These are phyloP conservation scores for Aspergillus biplanus DNA, from an alignment of 495 filamentous ascomycete genomes.

Conservation along the genomic window DNA sequence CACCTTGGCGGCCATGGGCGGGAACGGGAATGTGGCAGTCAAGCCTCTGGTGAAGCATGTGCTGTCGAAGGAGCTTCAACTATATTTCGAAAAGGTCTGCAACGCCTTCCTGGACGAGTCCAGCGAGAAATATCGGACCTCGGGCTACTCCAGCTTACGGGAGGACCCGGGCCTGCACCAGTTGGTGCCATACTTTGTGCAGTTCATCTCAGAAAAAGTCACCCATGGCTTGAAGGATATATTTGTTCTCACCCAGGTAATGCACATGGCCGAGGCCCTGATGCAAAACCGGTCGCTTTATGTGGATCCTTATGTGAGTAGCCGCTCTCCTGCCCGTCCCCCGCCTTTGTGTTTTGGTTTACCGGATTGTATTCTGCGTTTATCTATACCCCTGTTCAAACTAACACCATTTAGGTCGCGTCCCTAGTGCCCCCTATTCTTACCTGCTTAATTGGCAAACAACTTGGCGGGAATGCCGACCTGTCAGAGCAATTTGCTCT, in stretches of 20 bases:
- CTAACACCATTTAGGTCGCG: slow-evolving; percentile 52
- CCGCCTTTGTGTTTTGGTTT: neutral
- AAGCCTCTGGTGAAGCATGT: slow-evolving; percentile 93
- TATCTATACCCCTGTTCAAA: neutral
- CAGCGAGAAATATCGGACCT: slow-evolving; percentile 81
- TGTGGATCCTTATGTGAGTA: slow-evolving; percentile 81
- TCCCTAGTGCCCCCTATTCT: slow-evolving; percentile 85
- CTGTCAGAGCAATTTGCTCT: slow-evolving; percentile 73
- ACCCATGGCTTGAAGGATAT: slow-evolving; percentile 86
- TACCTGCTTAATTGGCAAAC: slow-evolving; percentile 87
- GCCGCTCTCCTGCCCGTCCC: neutral
- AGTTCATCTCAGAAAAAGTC: slow-evolving; percentile 92
- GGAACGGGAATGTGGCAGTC: slow-evolving; percentile 78
- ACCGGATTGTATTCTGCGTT: neutral
- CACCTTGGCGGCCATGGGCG: slow-evolving; percentile 78
- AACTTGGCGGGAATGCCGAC: slow-evolving; percentile 63
- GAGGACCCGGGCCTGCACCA: slow-evolving; percentile 93
- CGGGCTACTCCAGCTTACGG: slow-evolving; percentile 77
- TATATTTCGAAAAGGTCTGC: slow-evolving; percentile 97
- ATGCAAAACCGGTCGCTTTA: slow-evolving; percentile 82
- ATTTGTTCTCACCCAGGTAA: slow-evolving; percentile 85
- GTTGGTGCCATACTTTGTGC: slow-evolving; percentile 91
- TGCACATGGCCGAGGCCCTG: slow-evolving; percentile 82
- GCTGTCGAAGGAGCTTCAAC: slow-evolving; percentile 88
- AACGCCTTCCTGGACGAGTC: slow-evolving; percentile 81